Base-by-base conservation (phyloP, 2,329 filamentous ascomycete species). In the Aureobasidium sp. region DNA sequence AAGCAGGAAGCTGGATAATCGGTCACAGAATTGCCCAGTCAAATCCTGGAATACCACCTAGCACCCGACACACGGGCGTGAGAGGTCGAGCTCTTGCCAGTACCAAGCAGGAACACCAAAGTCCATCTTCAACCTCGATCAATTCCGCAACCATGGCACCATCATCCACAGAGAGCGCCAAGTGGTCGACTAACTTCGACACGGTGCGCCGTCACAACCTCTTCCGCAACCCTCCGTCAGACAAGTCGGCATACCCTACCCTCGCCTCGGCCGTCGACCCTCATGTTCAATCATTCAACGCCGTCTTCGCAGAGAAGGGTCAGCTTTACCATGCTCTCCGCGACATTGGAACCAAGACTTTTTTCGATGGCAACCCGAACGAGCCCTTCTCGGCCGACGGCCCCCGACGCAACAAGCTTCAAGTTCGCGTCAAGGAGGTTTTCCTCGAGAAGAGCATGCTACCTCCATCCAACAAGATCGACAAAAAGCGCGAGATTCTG, bases 241-340 rank as follows among this genome's bases (percentile, higher is more conserved):
- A 97, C 73, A 88, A 85, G 68, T 89, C 89, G 11, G 91, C 93
- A 63, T 97, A 96, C 72, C 94, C 94, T 15, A 84, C 89, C 25
- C 84, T 99, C 52, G 88, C 92, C 69, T 84, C 84, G 64, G 90
- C 93, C n/a, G 87, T 97, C 64, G 83, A 89, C 67, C 94, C 94
- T 55, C 94, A 99, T 75, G 88, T 97, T 69, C 87, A 97, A 71
- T 94, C 94, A 7, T 99, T 97, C 84, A 96, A 99, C 79, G 87
- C 87, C 58, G 82, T 97, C 52, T 95, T 97, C 72, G 84, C 86
- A 36, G 80, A 82, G 63, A 82, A 87, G 75, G 90, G 89, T 59
- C 79, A 88, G 58, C 74, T 99, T 60, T 84, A 88, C 55, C 86
- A 90, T 66, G 91, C 83, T 14, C 75, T 97, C 64, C 85, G 84